Evolutionary conservation across 1,284 basidiomycete species (phyloP), one percentile per base, ranked within the genome.

Genomic region (Cryptococcus sp.): DNA sequence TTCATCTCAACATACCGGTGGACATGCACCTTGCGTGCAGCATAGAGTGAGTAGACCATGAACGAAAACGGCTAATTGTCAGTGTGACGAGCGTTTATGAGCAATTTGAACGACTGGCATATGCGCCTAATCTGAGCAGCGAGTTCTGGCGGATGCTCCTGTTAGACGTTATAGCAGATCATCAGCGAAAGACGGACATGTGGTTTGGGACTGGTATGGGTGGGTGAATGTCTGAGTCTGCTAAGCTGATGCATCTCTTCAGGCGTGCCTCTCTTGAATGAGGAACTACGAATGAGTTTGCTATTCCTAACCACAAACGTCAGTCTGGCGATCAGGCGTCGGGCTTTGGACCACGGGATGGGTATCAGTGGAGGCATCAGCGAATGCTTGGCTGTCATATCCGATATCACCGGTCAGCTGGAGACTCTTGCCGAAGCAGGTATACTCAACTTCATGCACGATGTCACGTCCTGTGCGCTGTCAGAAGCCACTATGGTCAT

Each of bases 371-470:
- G 44, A 16, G 52, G 22, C 15, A 23, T 45, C 19, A 46, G 43
- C 22, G 41, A 40, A 19, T 63, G 64, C 52, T 55, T 66, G 16
- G 46, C 55, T 43, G 37, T 61, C 5, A 46, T 59, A 1, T 48
- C 55, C 6, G 46, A 55, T 16, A 58, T 63, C 19, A 57, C 55
- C n/a, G 54, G 57, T 45, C 58, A 63, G 41, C 48, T 66, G 29
- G 61, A 66, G 26, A 50, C 57, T 11, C 50, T 66, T 3, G 59
- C 59, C 19, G 43, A 22, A 45, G 60, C 60, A 40, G 64, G 64
- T 22, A 49, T 61, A 53, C 55, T 66, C 4, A 53, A 59, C 16
- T 61, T 61, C 55, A 58, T 63, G 61, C 64, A 66, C 46, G 64
- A 66, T 50, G 57, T 53, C 38, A 59, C 61, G 16, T 56, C 57